These are phyloP conservation scores for Colletotrichum sp. DNA, from an alignment of 2,329 filamentous ascomycete species.

Conservation along the genomic window DNA sequence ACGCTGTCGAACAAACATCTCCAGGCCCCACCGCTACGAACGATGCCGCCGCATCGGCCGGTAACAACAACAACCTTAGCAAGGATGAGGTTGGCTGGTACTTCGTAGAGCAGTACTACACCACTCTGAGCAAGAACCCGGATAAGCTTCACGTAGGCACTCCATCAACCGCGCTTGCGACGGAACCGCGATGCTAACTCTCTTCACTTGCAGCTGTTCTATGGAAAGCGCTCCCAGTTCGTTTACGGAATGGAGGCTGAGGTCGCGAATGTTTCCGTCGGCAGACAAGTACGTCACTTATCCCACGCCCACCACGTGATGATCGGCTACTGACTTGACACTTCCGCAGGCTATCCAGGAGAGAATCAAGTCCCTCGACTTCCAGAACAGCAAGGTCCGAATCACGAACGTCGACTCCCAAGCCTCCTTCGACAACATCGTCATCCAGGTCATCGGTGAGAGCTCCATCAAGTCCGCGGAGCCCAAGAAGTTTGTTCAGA, in stretches of 20 bases:
- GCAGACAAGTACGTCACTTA: slow-evolving; percentile 73
- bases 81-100: slow-evolving; percentile 99
- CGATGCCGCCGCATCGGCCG: slow-evolving; percentile 32
- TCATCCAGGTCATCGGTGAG: slow-evolving; percentile 98
- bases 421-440: slow-evolving; percentile 88
- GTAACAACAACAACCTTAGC: slow-evolving; percentile 55
- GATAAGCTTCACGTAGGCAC: slow-evolving; percentile 83
- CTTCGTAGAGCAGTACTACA: slow-evolving; percentile 99
- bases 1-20: slow-evolving; percentile 41
- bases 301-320: background rate
- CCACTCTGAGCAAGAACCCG: slow-evolving; percentile 90
- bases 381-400: slow-evolving; percentile 97
- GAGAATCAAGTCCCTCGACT: slow-evolving; percentile 89
- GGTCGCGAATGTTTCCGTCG: slow-evolving; percentile 83
- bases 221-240: slow-evolving; percentile 94
- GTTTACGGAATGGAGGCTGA: slow-evolving; percentile 92
- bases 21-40: slow-evolving; percentile 38
- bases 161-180: background rate
- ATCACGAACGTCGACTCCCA: slow-evolving; percentile 98
- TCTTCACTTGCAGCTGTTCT: slow-evolving; percentile 73
- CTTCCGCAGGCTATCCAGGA: slow-evolving; percentile 81
- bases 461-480: slow-evolving; percentile 93
- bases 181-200: background rate
- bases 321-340: slow-evolving; percentile 8
- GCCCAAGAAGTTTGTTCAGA: slow-evolving; percentile 96